Conservation (phyloP, 148 eudicot genomes). For the Hydrangea macrophylla region DNA sequence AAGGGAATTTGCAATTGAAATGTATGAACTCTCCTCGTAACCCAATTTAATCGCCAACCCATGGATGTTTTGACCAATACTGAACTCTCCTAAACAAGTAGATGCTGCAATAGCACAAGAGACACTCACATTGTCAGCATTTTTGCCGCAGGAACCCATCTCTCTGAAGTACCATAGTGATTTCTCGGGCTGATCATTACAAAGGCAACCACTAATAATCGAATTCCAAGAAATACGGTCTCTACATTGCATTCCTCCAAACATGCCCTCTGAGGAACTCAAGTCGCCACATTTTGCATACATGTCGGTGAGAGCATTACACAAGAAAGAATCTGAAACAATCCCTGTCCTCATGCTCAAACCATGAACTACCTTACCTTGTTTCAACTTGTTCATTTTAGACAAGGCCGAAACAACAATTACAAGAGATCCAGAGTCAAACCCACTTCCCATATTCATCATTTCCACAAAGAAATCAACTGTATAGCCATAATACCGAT, state of each 20-base stretch:
- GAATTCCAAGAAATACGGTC: constrained; percentile 47
- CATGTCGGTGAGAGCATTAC: constrained; percentile 35
- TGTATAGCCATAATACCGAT: constrained; percentile 16
- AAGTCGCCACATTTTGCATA: constrained; percentile 45
- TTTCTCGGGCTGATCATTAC: constrained; percentile 28
- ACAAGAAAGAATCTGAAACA: constrained; percentile 25
- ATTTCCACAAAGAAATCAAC: constrained; percentile 28
- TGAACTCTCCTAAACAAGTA: constrained; percentile 30
- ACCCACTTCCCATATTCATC: constrained; percentile 22
- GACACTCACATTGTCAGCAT: constrained; percentile 30
- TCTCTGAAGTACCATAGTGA: constrained; percentile 31
- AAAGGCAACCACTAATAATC: constrained; percentile 34
- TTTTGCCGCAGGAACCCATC: constrained; percentile 17
- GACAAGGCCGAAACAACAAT: constrained; percentile 30
- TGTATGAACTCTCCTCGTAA: constrained; percentile 16
- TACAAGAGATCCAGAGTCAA: constrained; percentile 36
- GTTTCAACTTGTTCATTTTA: constrained; percentile 15
- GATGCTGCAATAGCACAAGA: constrained; percentile 48
- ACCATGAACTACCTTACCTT: constrained; percentile 32
- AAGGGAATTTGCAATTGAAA: constrained; percentile 37
- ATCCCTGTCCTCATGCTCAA: constrained; percentile 39
- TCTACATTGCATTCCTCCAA: constrained; percentile 22
- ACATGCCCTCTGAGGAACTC: constrained; percentile 32
- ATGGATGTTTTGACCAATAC: constrained; percentile 29
- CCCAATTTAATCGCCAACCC: constrained; percentile 41